phyloP scores from a whole-genome alignment of 1,284 basidiomycete genomes.

The Veloboletus limbatus region DNA sequence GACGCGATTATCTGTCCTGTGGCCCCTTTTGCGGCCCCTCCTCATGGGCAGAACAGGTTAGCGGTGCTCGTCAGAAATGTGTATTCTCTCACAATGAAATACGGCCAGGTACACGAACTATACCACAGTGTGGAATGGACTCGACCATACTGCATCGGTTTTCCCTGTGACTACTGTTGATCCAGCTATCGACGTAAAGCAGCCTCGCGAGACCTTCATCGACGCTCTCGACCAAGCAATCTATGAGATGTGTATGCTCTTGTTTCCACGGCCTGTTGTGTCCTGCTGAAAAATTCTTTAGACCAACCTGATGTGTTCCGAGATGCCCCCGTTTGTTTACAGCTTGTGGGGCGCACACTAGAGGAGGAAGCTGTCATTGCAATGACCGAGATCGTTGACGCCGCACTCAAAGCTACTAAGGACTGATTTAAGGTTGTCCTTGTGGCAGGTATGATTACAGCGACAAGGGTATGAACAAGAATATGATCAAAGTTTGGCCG shows the following conservation, averaged over 20 bases:
- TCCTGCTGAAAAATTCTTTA: conserved; percentile 26
- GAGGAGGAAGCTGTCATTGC: conserved; percentile 72
- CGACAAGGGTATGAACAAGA: not conserved
- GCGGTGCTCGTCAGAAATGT: conserved; percentile 12
- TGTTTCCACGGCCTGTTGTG: not conserved
- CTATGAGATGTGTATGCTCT: conserved; percentile 54
- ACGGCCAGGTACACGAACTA: conserved; percentile 45
- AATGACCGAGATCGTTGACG: conserved; percentile 59
- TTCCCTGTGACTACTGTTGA: conserved; percentile 68
- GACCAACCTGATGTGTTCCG: conserved; percentile 57
- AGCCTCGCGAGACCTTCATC: conserved; percentile 43
- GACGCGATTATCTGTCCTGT: conserved; percentile 62
- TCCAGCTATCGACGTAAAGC: conserved; percentile 44
- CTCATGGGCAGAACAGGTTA: conserved; percentile 51
- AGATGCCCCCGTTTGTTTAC: conserved; percentile 66
- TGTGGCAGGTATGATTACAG: not conserved
- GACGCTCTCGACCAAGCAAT: conserved; percentile 45
- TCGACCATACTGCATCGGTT: conserved; percentile 65
- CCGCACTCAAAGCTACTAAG: conserved; percentile 28
- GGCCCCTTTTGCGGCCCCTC: conserved; percentile 50
- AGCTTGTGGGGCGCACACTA: conserved; percentile 65
- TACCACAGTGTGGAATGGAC: conserved; percentile 63
- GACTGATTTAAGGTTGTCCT: not conserved
- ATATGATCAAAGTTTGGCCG: conserved; percentile 25
- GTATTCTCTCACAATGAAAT: not conserved